Evolutionary conservation across 2,329 filamentous ascomycete species (phyloP).

Genomic region (Nakataea oryzae): DNA sequence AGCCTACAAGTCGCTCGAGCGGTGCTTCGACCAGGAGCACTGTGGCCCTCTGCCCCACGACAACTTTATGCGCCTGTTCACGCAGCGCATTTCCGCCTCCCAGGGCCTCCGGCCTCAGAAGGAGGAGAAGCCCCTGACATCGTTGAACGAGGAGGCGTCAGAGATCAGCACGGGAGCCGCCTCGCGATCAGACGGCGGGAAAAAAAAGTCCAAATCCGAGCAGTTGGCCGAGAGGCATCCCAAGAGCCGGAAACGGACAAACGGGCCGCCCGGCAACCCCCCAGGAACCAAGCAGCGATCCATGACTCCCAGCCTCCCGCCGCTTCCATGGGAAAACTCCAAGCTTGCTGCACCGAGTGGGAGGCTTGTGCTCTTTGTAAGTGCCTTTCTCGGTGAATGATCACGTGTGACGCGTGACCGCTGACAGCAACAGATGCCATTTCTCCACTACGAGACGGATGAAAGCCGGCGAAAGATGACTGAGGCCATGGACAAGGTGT

Average conservation of each 20-base stretch:
- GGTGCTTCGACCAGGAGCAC: slow-evolving; percentile 52
- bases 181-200: slow-evolving; percentile 14
- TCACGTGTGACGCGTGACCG: slow-evolving; percentile 14
- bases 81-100: slow-evolving; percentile 34
- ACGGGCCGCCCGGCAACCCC: slow-evolving; percentile 23
- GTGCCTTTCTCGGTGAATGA: slow-evolving; percentile 1
- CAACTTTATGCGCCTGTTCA: slow-evolving; percentile 51
- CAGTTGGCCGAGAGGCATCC: slow-evolving; percentile 24
- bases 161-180: slow-evolving; percentile 11
- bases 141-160: slow-evolving; percentile 17
- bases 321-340: slow-evolving; percentile 18
- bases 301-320: slow-evolving; percentile 10
- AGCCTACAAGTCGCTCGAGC: slow-evolving; percentile 51
- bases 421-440: slow-evolving; percentile 44
- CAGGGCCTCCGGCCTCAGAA: slow-evolving; percentile 14
- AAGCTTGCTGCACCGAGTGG: slow-evolving; percentile 16
- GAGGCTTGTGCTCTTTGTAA: slow-evolving; percentile 24
- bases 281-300: slow-evolving; percentile 20
- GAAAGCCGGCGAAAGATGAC: slow-evolving; percentile 44
- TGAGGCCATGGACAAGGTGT: slow-evolving; percentile 27
- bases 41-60: slow-evolving; percentile 47
- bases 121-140: slow-evolving; percentile 18
- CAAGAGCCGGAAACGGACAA: slow-evolving; percentile 18
- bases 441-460: slow-evolving; percentile 54
- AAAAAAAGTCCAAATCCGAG: slow-evolving; percentile 25